These are phyloP conservation scores for Durio zibethinus DNA, from an alignment of 345 rosid genomes.

Conservation along the genomic window DNA sequence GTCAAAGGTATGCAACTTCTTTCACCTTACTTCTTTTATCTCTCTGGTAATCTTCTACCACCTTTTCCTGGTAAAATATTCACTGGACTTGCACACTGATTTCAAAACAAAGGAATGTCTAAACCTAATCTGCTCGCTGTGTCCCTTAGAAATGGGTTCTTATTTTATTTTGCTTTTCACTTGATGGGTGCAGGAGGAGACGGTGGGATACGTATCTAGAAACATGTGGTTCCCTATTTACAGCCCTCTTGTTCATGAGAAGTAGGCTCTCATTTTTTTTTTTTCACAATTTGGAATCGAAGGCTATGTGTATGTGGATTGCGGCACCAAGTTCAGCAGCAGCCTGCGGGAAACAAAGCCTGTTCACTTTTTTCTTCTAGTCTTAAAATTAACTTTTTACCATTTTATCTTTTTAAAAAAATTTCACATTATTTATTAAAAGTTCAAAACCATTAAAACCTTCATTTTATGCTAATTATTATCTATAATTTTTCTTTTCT, in stretches of 20 bases:
- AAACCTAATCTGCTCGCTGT: too few relatives aligned
- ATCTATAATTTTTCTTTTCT: too few relatives aligned
- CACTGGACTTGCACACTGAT: not conserved
- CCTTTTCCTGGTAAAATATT: too few relatives aligned
- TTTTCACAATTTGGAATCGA: not conserved
- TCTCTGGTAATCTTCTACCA: not conserved
- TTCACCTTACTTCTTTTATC: not conserved
- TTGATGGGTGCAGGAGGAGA: constrained; percentile 66
- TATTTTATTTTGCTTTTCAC: not conserved
- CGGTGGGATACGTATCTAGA: constrained; percentile 53
- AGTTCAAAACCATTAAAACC: too few relatives aligned
- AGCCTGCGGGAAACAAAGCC: not conserved
- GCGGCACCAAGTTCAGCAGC: not conserved
- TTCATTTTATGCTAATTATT: too few relatives aligned
- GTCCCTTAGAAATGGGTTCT: too few relatives aligned
- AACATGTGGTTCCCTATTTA: constrained; percentile 94
- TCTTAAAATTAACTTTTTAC: not conserved
- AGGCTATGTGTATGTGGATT: not conserved
- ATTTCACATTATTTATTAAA: too few relatives aligned
- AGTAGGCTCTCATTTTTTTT: constrained; percentile 26
- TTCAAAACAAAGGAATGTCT: not conserved
- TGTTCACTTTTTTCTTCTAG: not conserved
- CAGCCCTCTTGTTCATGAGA: constrained; percentile 93
- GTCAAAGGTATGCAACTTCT: constrained; percentile 61
- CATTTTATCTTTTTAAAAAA: not conserved